A percentile compares a stretch with the other conserved stretches of the same genome.
Conservation (phyloP, 108 stramenopile species). For the Conticribra weissflogii region DNA sequence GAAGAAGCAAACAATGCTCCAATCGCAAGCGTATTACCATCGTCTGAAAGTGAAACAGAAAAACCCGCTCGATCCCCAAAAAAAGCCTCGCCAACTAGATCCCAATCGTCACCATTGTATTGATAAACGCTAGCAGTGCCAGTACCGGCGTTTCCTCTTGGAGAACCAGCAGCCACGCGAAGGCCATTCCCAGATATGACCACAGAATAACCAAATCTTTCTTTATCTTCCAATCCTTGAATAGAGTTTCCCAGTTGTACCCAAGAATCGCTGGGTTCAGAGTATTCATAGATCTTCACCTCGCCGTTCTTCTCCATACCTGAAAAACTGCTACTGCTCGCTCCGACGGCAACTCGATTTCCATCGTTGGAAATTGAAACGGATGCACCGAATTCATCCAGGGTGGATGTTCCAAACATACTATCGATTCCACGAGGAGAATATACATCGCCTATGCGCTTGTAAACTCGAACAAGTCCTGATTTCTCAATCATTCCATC, state of each 20-base stretch:
- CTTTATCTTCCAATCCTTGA: constrained; percentile 30
- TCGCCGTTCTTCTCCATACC: constrained; percentile 29
- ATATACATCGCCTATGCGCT: constrained; percentile 6
- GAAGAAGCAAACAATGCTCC: constrained; percentile 17
- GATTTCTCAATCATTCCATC: constrained; percentile 5
- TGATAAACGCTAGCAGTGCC: constrained; percentile 35
- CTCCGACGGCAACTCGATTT: constrained; percentile 31
- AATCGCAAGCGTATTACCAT: constrained; percentile 28
- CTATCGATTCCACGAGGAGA: constrained; percentile 26
- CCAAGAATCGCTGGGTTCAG: constrained; percentile 24
- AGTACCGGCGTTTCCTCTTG: constrained; percentile 28
- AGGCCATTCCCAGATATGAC: constrained; percentile 35
- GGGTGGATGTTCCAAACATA: constrained; percentile 25
- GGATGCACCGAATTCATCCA: constrained; percentile 39
- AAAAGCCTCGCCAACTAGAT: constrained; percentile 7
- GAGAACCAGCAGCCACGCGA: constrained; percentile 35
- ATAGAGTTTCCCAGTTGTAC: constrained; percentile 40
- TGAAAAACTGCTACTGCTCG: constrained; percentile 25
- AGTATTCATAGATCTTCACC: constrained; percentile 27
- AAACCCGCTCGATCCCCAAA: constrained; percentile 25
- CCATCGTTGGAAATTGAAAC: constrained; percentile 41
- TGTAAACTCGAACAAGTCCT: constrained; percentile 36
- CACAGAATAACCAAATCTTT: constrained; percentile 34
- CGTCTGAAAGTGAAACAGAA: constrained; percentile 23
- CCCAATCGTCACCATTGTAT: constrained; percentile 24